Evolutionary conservation across 108 stramenopile genomes (phyloP).

Genomic region (Discostella pseudostelligera): DNA sequence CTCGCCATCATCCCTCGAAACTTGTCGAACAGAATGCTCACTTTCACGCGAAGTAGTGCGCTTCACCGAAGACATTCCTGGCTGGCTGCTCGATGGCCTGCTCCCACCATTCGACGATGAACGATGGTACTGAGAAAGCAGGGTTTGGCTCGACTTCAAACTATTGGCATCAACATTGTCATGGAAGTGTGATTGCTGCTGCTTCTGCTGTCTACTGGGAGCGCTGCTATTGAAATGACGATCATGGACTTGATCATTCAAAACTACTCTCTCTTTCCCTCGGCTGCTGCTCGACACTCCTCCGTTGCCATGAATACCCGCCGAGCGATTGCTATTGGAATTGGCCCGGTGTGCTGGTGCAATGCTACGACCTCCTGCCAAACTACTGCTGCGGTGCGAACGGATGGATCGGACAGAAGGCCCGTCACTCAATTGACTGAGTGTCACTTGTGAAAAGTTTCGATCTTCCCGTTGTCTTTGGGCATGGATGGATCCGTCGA

Average conservation of each 20-base stretch:
- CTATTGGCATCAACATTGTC: neutral
- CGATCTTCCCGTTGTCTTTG: neutral
- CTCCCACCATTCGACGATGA: neutral
- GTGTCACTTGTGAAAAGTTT: constrained; percentile 8
- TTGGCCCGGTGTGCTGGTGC: neutral
- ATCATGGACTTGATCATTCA: neutral
- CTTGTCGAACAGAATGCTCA: neutral
- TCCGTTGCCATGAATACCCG: neutral
- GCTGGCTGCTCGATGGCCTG: constrained; percentile 2
- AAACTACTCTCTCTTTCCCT: neutral
- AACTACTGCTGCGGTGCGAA: constrained; percentile 5
- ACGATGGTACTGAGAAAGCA: constrained; percentile 1
- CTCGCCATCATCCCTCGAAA: constrained; percentile 1
- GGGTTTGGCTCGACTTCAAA: constrained; percentile 2
- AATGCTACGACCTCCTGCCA: too few species aligned
- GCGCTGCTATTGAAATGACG: neutral
- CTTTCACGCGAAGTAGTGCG: neutral
- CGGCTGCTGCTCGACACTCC: neutral
- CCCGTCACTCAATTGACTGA: constrained; percentile 7
- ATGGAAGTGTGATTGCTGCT: neutral
- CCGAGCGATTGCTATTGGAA: neutral
- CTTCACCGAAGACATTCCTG: neutral
- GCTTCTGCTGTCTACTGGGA: neutral
- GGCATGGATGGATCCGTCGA: constrained; percentile 14
- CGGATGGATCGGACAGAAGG: constrained; percentile 6